A percentile compares a stretch with the other conserved stretches of the same genome.
Conservation (phyloP, 345 rosid species). For the Eucalyptus cloeziana region DNA sequence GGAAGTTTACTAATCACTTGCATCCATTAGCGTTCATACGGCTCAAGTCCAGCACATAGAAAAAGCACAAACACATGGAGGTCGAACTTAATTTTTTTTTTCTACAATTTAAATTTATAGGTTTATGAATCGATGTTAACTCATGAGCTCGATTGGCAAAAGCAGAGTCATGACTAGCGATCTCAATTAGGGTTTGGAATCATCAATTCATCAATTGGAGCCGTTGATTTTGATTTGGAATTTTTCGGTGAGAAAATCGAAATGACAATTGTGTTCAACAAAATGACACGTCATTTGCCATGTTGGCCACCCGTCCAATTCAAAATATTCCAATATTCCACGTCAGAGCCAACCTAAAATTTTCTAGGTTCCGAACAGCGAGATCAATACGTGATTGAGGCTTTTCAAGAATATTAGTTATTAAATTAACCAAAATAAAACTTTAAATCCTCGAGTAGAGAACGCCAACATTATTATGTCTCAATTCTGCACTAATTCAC, state of each 20-base stretch:
- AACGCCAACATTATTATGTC: neutral
- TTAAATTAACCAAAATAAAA: neutral
- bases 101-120: neutral
- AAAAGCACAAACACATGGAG: neutral
- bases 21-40: accelerated
- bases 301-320: neutral
- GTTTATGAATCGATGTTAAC: neutral
- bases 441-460: neutral
- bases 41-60: neutral
- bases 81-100: neutral
- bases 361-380: neutral
- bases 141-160: neutral
- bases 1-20: no score
- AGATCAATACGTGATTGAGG: neutral
- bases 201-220: neutral
- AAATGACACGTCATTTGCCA: neutral
- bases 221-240: neutral
- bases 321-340: neutral
- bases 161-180: neutral
- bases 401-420: neutral
- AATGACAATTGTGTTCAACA: neutral
- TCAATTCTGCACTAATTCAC: neutral
- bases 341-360: neutral
- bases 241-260: accelerated
- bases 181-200: no score